These are phyloP conservation scores for Phytophthora lateralis DNA, from an alignment of 352 stramenopile genomes.

Conservation along the genomic window DNA sequence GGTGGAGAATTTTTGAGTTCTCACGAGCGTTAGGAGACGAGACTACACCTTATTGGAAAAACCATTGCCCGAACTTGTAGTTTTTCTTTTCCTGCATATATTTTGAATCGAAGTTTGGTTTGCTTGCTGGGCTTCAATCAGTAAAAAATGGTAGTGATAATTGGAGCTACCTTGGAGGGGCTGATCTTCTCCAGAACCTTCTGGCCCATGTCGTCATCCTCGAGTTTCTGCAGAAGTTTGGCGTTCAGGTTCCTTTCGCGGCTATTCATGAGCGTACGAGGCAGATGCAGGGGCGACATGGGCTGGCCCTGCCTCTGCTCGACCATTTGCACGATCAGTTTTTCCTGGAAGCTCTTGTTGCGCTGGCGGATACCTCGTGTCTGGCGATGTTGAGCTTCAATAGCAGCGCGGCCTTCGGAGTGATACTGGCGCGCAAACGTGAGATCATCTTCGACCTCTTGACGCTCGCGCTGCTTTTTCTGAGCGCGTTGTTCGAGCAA, in stretches of 20 bases:
- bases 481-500: constrained; percentile 39
- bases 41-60: too few relatives aligned
- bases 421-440: constrained; percentile 60
- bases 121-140: constrained; percentile 14
- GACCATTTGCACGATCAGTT: constrained; percentile 63
- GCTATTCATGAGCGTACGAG: constrained; percentile 69
- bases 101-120: neutral
- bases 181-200: constrained; percentile 74
- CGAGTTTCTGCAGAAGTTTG: constrained; percentile 70
- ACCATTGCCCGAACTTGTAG: too few relatives aligned
- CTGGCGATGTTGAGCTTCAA: constrained; percentile 54
- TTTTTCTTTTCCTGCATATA: neutral
- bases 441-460: constrained; percentile 67
- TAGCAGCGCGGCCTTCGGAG: constrained; percentile 44
- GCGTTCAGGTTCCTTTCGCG: constrained; percentile 66
- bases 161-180: constrained; percentile 49
- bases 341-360: constrained; percentile 70
- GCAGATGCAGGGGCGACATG: constrained; percentile 58
- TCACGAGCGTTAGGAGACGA: too few relatives aligned
- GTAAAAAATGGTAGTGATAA: constrained; percentile 65
- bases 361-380: constrained; percentile 37
- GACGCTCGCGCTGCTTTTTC: constrained; percentile 47
- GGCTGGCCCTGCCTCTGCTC: constrained; percentile 58
- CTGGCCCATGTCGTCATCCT: constrained; percentile 53
- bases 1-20: too few relatives aligned